phyloP scores from a whole-genome alignment of 176 grass and related monocot species.

The Oryza australiensis region DNA sequence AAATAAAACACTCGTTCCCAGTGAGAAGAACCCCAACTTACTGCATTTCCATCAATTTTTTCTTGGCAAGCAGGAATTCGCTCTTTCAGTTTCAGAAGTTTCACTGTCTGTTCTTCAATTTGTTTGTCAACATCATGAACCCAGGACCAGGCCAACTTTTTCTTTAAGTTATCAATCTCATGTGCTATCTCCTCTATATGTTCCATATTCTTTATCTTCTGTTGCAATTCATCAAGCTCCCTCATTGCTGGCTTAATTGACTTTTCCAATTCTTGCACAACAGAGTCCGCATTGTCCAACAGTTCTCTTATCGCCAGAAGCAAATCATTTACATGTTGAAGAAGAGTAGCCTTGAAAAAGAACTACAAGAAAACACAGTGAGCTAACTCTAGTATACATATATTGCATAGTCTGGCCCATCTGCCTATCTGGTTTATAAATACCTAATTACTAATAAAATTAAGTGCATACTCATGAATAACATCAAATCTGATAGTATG shows the following conservation, averaged over 20 bases:
- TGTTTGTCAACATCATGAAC: constrained; percentile 78
- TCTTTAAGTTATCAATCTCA: constrained; percentile 73
- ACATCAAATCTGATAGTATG: not conserved
- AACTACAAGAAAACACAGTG: constrained; percentile 59
- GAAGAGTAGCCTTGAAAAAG: constrained; percentile 97
- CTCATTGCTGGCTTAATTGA: constrained; percentile 62
- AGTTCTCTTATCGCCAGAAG: constrained; percentile 62
- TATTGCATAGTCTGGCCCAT: not conserved
- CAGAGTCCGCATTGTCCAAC: constrained; percentile 43
- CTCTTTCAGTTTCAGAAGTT: constrained; percentile 75
- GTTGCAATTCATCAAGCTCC: constrained; percentile 73
- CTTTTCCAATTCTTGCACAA: constrained; percentile 72
- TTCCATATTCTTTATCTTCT: constrained; percentile 94
- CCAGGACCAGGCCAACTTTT: constrained; percentile 92
- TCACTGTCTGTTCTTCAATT: constrained; percentile 62
- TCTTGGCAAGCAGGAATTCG: constrained; percentile 85
- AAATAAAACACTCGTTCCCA: not conserved
- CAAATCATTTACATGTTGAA: constrained; percentile 89
- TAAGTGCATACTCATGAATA: not conserved
- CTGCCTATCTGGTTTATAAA: not conserved
- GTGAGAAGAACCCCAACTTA: constrained; percentile 46
- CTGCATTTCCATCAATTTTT: constrained; percentile 68
- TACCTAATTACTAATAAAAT: not conserved
- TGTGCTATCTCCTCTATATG: constrained; percentile 92
- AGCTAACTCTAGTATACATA: not conserved